A percentile compares a stretch with the other conserved stretches of the same genome.
These are phyloP conservation scores for Heterotrichella gracilis DNA, from an alignment of 352 stramenopile genomes.

Conservation along the genomic window DNA sequence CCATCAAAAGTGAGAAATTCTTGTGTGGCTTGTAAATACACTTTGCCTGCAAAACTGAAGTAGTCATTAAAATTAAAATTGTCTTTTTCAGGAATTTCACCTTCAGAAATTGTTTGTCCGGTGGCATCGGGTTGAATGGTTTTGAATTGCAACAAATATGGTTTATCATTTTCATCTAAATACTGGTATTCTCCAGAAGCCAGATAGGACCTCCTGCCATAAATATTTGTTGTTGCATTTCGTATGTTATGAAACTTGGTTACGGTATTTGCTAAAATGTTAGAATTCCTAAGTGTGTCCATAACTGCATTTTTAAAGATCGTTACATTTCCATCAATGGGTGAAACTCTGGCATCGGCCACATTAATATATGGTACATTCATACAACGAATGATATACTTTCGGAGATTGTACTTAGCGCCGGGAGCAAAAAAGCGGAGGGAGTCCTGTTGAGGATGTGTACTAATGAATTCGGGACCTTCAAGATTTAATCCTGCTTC, in stretches of 20 bases:
- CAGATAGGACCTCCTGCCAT: background rate
- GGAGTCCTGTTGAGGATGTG: background rate
- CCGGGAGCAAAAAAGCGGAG: background rate
- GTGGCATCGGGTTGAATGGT: background rate
- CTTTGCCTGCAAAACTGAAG: background rate
- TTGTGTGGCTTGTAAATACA: background rate
- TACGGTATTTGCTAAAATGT: background rate
- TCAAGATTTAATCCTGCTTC: background rate
- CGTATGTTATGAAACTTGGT: background rate
- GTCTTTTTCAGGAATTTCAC: background rate
- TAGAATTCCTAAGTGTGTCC: background rate
- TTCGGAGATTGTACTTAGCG: background rate
- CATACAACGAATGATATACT: background rate
- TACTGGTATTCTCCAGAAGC: background rate
- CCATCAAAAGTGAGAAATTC: background rate
- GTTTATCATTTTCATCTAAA: slow-evolving; percentile 9
- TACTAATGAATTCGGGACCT: background rate
- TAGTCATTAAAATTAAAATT: slow-evolving; percentile 9
- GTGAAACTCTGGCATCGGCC: background rate
- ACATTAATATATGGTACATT: slow-evolving; percentile 2
- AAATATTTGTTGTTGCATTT: background rate
- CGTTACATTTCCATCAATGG: background rate
- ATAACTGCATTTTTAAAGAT: background rate
- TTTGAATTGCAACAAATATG: background rate
- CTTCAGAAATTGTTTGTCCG: background rate